phyloP scores from a whole-genome alignment of 768 basidiomycete species.

The Coprinellus micaceus region DNA sequence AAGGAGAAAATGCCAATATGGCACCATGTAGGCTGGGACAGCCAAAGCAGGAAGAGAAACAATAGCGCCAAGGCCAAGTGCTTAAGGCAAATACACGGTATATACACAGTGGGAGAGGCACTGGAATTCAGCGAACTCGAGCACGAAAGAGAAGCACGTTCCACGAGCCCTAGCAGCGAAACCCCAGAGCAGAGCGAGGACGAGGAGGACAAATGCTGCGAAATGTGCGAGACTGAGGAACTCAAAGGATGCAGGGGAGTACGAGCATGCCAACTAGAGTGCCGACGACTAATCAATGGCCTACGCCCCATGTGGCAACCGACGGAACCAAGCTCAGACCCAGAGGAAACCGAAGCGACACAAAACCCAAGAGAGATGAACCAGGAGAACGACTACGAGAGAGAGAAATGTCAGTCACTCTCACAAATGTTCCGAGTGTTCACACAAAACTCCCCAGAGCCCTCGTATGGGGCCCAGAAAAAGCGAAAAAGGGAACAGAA shows the following conservation, averaged over 20 bases:
- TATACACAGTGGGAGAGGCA: too few species aligned
- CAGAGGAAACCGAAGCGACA: too few species aligned
- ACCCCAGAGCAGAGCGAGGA: neutral
- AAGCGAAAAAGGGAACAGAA: conserved; percentile 18
- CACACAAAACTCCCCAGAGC: neutral
- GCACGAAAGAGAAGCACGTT: neutral
- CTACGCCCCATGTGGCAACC: neutral
- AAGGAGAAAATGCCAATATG: neutral
- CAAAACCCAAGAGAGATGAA: too few species aligned
- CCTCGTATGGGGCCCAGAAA: too few species aligned
- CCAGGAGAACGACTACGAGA: neutral
- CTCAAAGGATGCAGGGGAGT: neutral
- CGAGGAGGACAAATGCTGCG: neutral
- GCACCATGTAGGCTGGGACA: neutral
- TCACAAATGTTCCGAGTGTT: neutral
- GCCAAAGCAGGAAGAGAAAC: neutral
- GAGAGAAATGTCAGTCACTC: neutral
- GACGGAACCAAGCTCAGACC: neutral
- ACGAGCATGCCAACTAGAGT: neutral
- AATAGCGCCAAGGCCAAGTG: too few species aligned
- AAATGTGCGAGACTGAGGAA: neutral
- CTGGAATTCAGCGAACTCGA: neutral
- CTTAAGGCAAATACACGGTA: too few species aligned
- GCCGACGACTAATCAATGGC: neutral
- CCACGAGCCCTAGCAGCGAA: neutral